Base-by-base conservation (phyloP, 345 rosid genomes). In the Litchi chinensis region DNA sequence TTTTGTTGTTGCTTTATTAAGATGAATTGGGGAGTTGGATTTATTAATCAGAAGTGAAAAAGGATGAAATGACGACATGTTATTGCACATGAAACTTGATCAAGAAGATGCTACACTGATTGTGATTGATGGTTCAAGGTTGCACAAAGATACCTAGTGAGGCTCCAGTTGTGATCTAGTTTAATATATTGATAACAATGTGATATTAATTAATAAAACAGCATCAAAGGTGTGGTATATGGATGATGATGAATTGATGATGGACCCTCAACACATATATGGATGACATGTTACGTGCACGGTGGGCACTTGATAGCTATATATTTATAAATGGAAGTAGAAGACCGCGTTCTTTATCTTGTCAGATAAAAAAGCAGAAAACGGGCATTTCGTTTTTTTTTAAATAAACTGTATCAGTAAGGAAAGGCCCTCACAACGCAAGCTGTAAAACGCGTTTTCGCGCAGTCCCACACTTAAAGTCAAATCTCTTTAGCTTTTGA, bases 401-500 rank as follows among this genome's bases (percentile, higher is more conserved):
- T 1, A 28, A 28, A 28, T 28, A 28, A 28, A 32, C 37, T 32
- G 37, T 32, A 32, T 32, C 4, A 32, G 1, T 32, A 18, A 54
- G 3, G n/a, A 16, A 3, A 13, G 19, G n/a, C 8, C 13, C 12
- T 50, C 5, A 4, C 12, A 13, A 19, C 15, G 16, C 75, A 57
- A 65, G 65, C 83, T 77, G 84, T 50, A 77, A 70, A 81, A 81
- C 84, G 76, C 81, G 84, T 40, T 77, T 77, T 73, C 64, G 70
- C 56, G 57, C 18, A 54, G 50, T 68, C 19, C 70, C 69, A 43
- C 60, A n/a, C 70, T 57, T 57, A 37, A 57, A 28, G 52, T 21
- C 59, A 32, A 32, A 44, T 39, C 15, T 44, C 69, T 63, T 81
- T 76, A 5, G 54, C 68, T 75, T 72, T 77, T 16, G 66, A n/a